Conservation (phyloP, 345 rosid species). For the Draba incana region DNA sequence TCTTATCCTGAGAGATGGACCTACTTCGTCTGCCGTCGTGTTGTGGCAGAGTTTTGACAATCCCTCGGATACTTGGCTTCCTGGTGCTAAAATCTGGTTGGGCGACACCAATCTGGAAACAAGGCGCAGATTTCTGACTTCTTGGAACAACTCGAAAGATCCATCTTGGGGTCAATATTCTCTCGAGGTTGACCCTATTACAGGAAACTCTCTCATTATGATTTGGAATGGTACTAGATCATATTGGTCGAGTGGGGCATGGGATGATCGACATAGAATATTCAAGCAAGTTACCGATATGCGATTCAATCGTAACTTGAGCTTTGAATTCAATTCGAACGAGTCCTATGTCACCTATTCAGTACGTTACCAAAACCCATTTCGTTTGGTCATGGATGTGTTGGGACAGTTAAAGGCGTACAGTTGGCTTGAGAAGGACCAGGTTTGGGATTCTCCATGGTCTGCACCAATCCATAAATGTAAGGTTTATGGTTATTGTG, state of each 20-base stretch:
- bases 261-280: constrained; percentile 43
- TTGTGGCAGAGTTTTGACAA: constrained; percentile 74
- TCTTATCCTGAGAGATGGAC: constrained; percentile 50
- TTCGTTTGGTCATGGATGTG: constrained; percentile 53
- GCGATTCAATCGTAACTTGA: constrained; percentile 42
- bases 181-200: constrained; percentile 46
- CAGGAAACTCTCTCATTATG: constrained; percentile 47
- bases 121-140: constrained; percentile 43
- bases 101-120: constrained; percentile 34
- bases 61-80: constrained; percentile 68
- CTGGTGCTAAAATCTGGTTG: constrained; percentile 53
- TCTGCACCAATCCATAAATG: constrained; percentile 56
- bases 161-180: constrained; percentile 66
- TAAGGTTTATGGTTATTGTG: constrained; percentile 60
- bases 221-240: constrained; percentile 46
- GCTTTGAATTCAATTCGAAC: constrained; percentile 36
- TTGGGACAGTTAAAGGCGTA: constrained; percentile 55
- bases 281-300: constrained; percentile 53
- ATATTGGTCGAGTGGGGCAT: constrained; percentile 60
- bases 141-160: constrained; percentile 57
- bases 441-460: constrained; percentile 57
- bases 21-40: constrained; percentile 22
- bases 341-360: constrained; percentile 64
- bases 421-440: constrained; percentile 35
- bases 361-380: constrained; percentile 20